A percentile compares a stretch with the other conserved stretches of the same genome.
Evolutionary conservation across 1,284 basidiomycete species (phyloP).

Genomic region (Microstroma glucosiphilum): DNA sequence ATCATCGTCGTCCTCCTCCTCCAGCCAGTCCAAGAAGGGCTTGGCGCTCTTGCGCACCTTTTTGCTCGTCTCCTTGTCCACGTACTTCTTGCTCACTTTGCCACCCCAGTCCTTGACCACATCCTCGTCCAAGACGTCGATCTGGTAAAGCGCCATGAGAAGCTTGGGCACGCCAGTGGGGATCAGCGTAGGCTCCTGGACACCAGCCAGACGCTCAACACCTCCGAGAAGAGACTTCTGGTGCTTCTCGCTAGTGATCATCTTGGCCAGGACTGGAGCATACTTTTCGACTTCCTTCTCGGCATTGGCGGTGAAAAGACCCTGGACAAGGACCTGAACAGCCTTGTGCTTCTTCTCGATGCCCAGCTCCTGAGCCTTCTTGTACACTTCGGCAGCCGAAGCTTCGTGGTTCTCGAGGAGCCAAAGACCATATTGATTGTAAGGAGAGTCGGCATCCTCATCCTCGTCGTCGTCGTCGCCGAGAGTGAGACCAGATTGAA

Average conservation of each 20-base stretch:
- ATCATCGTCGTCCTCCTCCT: constrained; percentile 45
- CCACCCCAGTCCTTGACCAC: constrained; percentile 88
- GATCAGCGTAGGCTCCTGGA: constrained; percentile 41
- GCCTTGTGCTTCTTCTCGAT: constrained; percentile 95
- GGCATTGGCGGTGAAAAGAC: constrained; percentile 76
- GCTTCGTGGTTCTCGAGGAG: constrained; percentile 68
- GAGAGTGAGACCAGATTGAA: constrained; percentile 58
- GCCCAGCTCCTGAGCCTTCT: constrained; percentile 83
- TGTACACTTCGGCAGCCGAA: constrained; percentile 66
- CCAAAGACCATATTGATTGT: constrained; percentile 77
- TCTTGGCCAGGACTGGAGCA: constrained; percentile 69
- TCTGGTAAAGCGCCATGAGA: constrained; percentile 90
- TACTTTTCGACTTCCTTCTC: constrained; percentile 69
- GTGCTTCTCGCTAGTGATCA: constrained; percentile 71
- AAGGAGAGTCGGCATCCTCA: constrained; percentile 63
- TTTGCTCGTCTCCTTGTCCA: constrained; percentile 90
- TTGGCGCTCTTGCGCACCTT: constrained; percentile 90
- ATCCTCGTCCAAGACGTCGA: constrained; percentile 86
- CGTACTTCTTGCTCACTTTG: constrained; percentile 92
- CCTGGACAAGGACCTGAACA: constrained; percentile 74
- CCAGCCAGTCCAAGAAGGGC: constrained; percentile 66
- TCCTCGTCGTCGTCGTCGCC: constrained; percentile 62
- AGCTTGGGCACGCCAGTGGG: constrained; percentile 69
- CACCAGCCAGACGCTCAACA: constrained; percentile 45
- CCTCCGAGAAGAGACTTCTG: constrained; percentile 79